Percentiles rank a stretch among this genome's conserved stretches.
phyloP scores from a whole-genome alignment of 192 early-diverging fungal genomes.

The Entomortierella parvispora region DNA sequence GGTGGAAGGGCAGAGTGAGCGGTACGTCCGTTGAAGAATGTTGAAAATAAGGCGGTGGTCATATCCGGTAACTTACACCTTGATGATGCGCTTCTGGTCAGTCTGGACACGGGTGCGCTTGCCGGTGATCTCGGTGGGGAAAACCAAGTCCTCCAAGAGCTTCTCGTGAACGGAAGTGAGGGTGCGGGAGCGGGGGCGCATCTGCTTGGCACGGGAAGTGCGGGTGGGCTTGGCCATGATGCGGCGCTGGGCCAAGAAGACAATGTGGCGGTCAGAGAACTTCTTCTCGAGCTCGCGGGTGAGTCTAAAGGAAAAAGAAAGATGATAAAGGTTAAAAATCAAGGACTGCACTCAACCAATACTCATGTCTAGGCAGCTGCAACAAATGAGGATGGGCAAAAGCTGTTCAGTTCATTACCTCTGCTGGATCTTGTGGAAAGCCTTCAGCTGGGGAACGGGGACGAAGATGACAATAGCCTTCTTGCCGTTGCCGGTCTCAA shows the following conservation, averaged over 20 bases:
- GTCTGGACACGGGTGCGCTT: conserved; percentile 97
- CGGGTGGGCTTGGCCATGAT: conserved; percentile 95
- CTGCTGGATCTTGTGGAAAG: conserved; percentile 96
- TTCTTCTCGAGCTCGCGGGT: conserved; percentile 99
- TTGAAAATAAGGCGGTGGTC: not conserved
- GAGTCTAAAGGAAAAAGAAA: conserved; percentile 55
- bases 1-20: not conserved
- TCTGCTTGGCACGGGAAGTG: conserved; percentile 89
- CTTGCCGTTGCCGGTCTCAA: conserved; percentile 93
- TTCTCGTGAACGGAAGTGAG: conserved; percentile 96
- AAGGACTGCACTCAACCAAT: not conserved
- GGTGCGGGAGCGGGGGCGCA: conserved; percentile 95
- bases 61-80: conserved; percentile 75
- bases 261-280: conserved; percentile 99
- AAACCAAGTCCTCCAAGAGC: conserved; percentile 97
- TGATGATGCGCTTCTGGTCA: conserved; percentile 94
- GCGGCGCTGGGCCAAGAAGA: conserved; percentile 91
- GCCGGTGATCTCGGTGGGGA: conserved; percentile 99
- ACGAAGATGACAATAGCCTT: conserved; percentile 98
- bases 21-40: not conserved
- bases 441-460: conserved; percentile 93
- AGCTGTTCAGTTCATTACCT: conserved; percentile 53
- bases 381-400: not conserved
- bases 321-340: not conserved
- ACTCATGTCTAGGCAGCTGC: conserved; percentile 22